Conservation (phyloP, 768 basidiomycete species). For the Termitomyces sp. region DNA sequence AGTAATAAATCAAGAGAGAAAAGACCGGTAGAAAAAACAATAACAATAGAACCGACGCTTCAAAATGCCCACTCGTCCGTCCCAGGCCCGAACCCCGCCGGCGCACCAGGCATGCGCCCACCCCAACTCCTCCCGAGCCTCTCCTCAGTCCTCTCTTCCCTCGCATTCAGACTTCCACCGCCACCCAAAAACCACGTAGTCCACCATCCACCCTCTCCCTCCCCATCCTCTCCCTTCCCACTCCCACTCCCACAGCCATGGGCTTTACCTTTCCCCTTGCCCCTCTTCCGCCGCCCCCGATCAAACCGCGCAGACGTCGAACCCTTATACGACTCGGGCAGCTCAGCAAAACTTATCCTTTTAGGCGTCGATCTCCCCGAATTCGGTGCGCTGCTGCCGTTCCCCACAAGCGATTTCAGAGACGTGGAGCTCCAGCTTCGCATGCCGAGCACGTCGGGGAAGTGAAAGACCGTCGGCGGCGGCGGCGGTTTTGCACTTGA, state of each 20-base stretch:
- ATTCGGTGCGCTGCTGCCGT: slow-evolving; percentile 31
- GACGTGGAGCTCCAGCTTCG: neutral
- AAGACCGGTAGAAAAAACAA: neutral
- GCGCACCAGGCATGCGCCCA: slow-evolving; percentile 24
- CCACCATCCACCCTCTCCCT: slow-evolving; percentile 23
- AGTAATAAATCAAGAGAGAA: neutral
- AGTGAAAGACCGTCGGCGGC: slow-evolving; percentile 13
- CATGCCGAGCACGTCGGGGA: neutral
- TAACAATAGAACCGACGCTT: neutral
- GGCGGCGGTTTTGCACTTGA: slow-evolving; percentile 19
- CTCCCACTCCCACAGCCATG: neutral
- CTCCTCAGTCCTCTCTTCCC: slow-evolving; percentile 49
- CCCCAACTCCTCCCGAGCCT: slow-evolving; percentile 46
- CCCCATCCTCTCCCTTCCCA: slow-evolving; percentile 17
- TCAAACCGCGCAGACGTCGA: slow-evolving; percentile 29
- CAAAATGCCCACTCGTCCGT: slow-evolving; percentile 57
- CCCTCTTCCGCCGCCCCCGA: slow-evolving; percentile 27
- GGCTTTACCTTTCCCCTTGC: slow-evolving; percentile 7
- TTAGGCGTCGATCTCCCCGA: slow-evolving; percentile 58
- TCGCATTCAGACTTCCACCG: slow-evolving; percentile 20
- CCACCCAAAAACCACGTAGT: slow-evolving; percentile 2
- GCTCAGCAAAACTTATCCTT: slow-evolving; percentile 72
- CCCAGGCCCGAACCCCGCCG: slow-evolving; percentile 26
- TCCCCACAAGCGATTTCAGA: slow-evolving; percentile 10
- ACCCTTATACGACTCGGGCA: slow-evolving; percentile 57